phyloP scores from a whole-genome alignment of 768 basidiomycete genomes.

The Rickenella mellea region DNA sequence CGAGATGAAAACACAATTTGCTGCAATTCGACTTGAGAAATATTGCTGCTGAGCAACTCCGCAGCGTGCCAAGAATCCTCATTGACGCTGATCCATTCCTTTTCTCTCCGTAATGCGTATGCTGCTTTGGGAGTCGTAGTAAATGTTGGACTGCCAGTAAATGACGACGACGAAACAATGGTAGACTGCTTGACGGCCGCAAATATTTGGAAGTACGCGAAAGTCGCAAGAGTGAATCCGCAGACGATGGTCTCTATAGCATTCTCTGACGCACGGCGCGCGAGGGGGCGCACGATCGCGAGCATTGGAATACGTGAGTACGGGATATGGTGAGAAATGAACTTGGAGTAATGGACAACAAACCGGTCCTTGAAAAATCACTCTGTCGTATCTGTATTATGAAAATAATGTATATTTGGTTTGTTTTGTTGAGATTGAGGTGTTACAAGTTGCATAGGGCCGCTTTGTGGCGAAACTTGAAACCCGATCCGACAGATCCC shows the following conservation, averaged over 20 bases:
- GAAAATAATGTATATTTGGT: too few relatives aligned
- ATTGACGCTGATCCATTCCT: conserved; percentile 55
- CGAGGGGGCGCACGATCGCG: conserved; percentile 56
- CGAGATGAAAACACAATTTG: conserved; percentile 58
- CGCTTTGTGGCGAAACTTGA: too few relatives aligned
- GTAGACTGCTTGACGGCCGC: conserved; percentile 83
- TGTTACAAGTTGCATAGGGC: too few relatives aligned
- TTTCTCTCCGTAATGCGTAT: conserved; percentile 41
- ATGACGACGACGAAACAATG: conserved; percentile 67
- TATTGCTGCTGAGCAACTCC: conserved; percentile 16
- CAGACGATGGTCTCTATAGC: conserved; percentile 88
- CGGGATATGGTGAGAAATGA: too few relatives aligned
- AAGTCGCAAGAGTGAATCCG: conserved; percentile 81
- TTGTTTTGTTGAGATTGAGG: too few relatives aligned
- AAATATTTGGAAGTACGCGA: conserved; percentile 92
- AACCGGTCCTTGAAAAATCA: too few relatives aligned
- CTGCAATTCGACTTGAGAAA: conserved; percentile 54
- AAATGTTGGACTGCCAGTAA: conserved; percentile 30
- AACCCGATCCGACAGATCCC: too few relatives aligned
- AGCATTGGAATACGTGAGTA: too few relatives aligned
- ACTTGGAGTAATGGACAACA: too few relatives aligned
- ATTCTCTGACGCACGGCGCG: conserved; percentile 60
- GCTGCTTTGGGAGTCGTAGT: conserved; percentile 39
- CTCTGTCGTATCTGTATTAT: too few relatives aligned
- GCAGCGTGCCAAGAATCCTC: conserved; percentile 45